A percentile compares a stretch with the other conserved stretches of the same genome.
Conservation (phyloP, 805 yeast species). For the Lipomyces starkeyi region DNA sequence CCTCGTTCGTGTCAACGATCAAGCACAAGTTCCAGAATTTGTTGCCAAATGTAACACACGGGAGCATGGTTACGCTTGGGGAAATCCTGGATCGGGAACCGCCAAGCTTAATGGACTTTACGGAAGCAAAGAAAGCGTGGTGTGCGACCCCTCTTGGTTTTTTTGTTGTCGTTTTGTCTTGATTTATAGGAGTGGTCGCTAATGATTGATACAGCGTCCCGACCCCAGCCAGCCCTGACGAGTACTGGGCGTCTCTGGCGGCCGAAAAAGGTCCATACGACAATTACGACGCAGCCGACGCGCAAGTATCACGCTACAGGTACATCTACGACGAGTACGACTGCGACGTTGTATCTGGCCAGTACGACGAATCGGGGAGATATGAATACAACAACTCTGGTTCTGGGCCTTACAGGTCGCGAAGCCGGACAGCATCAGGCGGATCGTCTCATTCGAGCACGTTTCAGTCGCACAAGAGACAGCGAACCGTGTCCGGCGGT, state of each 20-base stretch:
- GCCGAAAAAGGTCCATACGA: background rate
- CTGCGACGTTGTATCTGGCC: conserved; percentile 8
- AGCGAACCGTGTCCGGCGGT: conserved; percentile 14
- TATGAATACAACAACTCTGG: background rate
- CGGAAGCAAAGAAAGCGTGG: conserved; percentile 25
- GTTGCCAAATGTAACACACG: conserved; percentile 11
- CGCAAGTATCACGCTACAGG: background rate
- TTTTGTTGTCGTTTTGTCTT: background rate
- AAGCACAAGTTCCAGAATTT: conserved; percentile 6
- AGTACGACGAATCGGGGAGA: conserved; percentile 3
- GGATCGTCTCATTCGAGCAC: background rate
- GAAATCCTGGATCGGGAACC: conserved; percentile 21
- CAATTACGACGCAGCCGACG: background rate
- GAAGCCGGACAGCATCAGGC: background rate
- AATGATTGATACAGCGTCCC: background rate
- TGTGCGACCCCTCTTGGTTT: conserved; percentile 28
- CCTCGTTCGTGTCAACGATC: conserved; percentile 16
- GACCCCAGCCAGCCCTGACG: background rate
- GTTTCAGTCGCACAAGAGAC: background rate
- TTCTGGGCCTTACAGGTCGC: background rate
- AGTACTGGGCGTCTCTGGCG: conserved; percentile 8
- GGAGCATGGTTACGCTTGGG: conserved; percentile 6
- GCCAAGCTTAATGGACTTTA: conserved; percentile 13
- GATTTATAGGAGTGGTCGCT: background rate
- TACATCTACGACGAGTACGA: conserved; percentile 1